Evolutionary conservation across 345 rosid species (phyloP).

Genomic region (Erodium maritimum): DNA sequence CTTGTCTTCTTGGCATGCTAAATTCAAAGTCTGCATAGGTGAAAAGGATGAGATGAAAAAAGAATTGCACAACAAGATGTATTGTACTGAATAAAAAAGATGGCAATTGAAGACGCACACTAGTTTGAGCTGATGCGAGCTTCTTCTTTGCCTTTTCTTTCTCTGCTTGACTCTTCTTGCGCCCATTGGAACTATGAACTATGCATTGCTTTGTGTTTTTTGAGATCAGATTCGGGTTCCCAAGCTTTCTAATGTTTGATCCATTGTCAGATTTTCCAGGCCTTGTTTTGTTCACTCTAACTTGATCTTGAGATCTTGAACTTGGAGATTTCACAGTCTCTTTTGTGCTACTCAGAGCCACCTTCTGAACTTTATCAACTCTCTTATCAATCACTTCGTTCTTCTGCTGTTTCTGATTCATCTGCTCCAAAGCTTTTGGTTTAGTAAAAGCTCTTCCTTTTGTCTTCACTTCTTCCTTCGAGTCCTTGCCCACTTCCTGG

Average conservation of each 20-base stretch:
- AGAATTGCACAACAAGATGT: not conserved
- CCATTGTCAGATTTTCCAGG: slow-evolving; percentile 24
- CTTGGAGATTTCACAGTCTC: slow-evolving; percentile 27
- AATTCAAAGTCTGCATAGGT: slow-evolving; percentile 31
- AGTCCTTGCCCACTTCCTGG: not conserved
- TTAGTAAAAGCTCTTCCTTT: slow-evolving; percentile 22
- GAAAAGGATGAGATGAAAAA: not conserved
- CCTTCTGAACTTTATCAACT: slow-evolving; percentile 23
- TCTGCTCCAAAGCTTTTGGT: slow-evolving; percentile 15
- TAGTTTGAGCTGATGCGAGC: slow-evolving; percentile 6
- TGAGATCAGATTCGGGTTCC: slow-evolving; percentile 15
- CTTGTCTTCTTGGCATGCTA: slow-evolving; percentile 16
- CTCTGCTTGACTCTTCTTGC: slow-evolving; percentile 12
- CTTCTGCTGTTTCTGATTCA: slow-evolving; percentile 15
- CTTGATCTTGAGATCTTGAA: slow-evolving; percentile 24
- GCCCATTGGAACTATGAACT: slow-evolving; percentile 11
- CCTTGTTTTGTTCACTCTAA: slow-evolving; percentile 18
- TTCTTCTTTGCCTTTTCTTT: slow-evolving; percentile 19
- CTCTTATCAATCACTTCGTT: slow-evolving; percentile 21
- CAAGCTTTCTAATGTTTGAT: slow-evolving; percentile 17
- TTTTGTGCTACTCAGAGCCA: slow-evolving; percentile 16
- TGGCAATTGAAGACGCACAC: slow-evolving; percentile 17
- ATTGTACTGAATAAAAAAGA: not conserved
- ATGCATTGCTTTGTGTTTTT: slow-evolving; percentile 10
- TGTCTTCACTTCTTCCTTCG: slow-evolving; percentile 1